Evolutionary conservation across 805 yeast genomes (phyloP), one percentile per base, ranked within the genome.

Genomic region (Saccharomyces eubayanus): DNA sequence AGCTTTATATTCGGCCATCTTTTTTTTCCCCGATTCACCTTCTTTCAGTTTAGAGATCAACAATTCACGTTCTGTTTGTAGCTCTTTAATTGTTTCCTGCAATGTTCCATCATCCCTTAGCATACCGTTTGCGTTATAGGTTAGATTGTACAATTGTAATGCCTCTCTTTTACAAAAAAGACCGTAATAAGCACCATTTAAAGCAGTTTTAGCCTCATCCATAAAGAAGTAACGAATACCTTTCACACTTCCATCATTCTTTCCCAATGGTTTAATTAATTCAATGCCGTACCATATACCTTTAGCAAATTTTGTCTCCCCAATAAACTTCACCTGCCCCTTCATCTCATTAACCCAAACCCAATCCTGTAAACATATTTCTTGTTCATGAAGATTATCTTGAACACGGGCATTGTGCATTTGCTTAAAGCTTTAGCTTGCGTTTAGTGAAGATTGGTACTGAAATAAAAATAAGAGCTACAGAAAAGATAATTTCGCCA

Each of bases 221-320:
- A 89, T 79, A 1, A 72, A 63, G 64, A 91, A 90, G 56, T 87
- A 78, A 28, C 76, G 61, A 0, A 62, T 65, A 0, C 87, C 90
- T 24, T 81, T 78, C 10, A 90, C 76, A 48, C 79, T 71, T 0
- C 97, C 97, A 63, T 89, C 82, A 63, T 90, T 89, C 69, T 84
- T 87, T 1, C 97, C 97, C 9, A 74, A 73, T 0, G 94, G 85
- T 55, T 82, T 82, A 55, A 84, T 89, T 47, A 89, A 77, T 60
- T 84, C 89, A 6, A 91, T 76, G 0, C 97, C 97, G 12, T 85
- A 76, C 97, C 97, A 91, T 3, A 69, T 57, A 5, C 89, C 89
- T 0, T 76, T 69, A 2, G 87, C 82, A 70, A 85, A 85, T 48
- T 77, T 57, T 0, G 88, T 81, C 12, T 59, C 51, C 0, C 89